A percentile compares a stretch with the other conserved stretches of the same genome.
Conservation (phyloP, 768 basidiomycete species). For the Tricholoma furcatifolium region DNA sequence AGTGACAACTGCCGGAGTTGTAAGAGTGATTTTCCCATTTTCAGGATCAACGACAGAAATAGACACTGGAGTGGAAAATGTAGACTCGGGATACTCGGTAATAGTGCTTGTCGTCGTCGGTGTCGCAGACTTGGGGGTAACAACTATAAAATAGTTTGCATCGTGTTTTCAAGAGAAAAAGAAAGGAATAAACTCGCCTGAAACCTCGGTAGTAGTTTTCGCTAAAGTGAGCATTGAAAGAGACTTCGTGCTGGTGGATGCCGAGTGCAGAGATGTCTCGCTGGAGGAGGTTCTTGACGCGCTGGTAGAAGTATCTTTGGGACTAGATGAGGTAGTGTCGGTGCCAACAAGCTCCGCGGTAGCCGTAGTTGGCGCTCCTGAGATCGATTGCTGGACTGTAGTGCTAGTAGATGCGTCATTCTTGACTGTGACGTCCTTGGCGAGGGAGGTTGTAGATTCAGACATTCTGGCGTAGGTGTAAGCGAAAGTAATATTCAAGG, state of each 20-base stretch:
- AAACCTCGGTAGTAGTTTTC: conserved; percentile 5
- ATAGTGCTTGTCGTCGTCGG: conserved; percentile 38
- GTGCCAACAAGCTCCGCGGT: too few species aligned
- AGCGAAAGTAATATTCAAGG: too few species aligned
- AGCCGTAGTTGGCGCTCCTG: too few species aligned
- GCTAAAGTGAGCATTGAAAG: background rate
- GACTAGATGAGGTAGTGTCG: too few species aligned
- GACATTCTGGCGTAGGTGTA: too few species aligned
- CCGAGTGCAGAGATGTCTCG: background rate
- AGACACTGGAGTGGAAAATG: conserved; percentile 41
- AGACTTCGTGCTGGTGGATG: background rate
- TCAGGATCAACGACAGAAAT: conserved; percentile 36
- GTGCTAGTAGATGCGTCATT: too few species aligned
- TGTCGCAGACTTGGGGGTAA: background rate
- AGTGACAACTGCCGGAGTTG: conserved; percentile 47
- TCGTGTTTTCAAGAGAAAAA: background rate
- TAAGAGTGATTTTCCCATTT: conserved; percentile 36
- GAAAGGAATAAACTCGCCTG: conserved; percentile 1
- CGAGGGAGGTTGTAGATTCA: too few species aligned
- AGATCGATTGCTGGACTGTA: too few species aligned
- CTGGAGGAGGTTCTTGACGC: too few species aligned
- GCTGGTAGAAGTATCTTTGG: too few species aligned
- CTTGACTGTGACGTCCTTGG: too few species aligned
- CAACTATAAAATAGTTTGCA: conserved; percentile 3
- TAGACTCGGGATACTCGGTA: conserved; percentile 39